Base-by-base conservation (phyloP, 805 yeast genomes). In the Saccharomycopsis fodiens region DNA sequence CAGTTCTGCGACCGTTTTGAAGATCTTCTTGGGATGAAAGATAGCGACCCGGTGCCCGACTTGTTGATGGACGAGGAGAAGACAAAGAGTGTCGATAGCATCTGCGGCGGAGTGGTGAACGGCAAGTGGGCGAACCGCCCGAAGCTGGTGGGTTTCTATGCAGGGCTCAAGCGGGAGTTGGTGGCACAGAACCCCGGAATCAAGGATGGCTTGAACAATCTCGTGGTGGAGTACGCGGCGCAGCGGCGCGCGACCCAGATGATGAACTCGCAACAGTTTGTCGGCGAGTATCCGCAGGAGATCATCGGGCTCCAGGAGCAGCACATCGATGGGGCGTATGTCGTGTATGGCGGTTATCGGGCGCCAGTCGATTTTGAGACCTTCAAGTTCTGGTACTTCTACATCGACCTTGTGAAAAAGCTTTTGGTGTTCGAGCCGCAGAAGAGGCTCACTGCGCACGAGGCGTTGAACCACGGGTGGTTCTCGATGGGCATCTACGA, bases 401-500 rank as follows among this genome's bases (percentile, higher is more conserved):
- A 88, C 60, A 65, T 72, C 42, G 95, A 86, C 60, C 67, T 86
- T 54, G 66, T 85, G 52, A 74, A 72, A 49, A 73, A 72, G 54
- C 69, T 85, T 57, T 74, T 86, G 51, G 78, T 73, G 23, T 81
- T 80, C 55, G 86, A 85, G 57, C 94, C 95, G 1, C 59, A 69
- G 2, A 70, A 79, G 56, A 68, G 95, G 53, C 77, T 84, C 44
- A 76, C 85, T 1, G 95, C 91, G 3, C 74, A 72, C 48, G 82
- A 82, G 52, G 93, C 94, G 0, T 68, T 86, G 53, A 70, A 72
- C 48, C 95, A 86, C 61, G 87, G 85, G 40, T 93, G 96, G 85
- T 80, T 94, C 60, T 69, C 72, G 52, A 68, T 71, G 48, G 82
- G 82, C 22, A 70, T 77, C 41, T 61, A 69, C 52, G 83, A 76